Percentiles rank a stretch among this genome's conserved stretches.
Conservation (phyloP, 805 yeast genomes). For the Candida boleticola region DNA sequence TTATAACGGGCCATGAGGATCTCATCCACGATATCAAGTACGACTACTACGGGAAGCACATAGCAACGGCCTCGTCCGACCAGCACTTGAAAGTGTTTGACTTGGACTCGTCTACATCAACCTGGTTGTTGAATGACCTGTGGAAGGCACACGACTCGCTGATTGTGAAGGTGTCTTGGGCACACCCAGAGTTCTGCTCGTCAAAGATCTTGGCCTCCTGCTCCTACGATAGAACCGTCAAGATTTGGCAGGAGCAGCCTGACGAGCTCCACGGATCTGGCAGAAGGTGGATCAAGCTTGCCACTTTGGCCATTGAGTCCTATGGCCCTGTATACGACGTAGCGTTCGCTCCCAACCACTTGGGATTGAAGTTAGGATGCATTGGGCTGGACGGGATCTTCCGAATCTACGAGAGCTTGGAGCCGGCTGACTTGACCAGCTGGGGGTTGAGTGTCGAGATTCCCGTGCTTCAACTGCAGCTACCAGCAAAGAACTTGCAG, state of each 20-base stretch:
- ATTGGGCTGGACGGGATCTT: constrained; percentile 88
- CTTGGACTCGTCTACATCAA: constrained; percentile 58
- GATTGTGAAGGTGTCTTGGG: constrained; percentile 83
- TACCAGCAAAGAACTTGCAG: constrained; percentile 76
- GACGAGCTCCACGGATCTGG: constrained; percentile 78
- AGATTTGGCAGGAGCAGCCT: constrained; percentile 86
- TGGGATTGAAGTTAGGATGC: constrained; percentile 79
- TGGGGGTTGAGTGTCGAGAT: constrained; percentile 81
- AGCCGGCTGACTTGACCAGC: constrained; percentile 79
- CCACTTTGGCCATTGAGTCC: constrained; percentile 74
- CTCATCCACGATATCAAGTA: constrained; percentile 86
- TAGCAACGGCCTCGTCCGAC: constrained; percentile 95
- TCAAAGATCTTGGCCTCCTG: constrained; percentile 85
- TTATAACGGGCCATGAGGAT: constrained; percentile 90
- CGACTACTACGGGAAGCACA: constrained; percentile 87
- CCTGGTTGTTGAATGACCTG: constrained; percentile 82
- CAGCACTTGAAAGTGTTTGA: constrained; percentile 91
- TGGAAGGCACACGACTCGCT: constrained; percentile 96
- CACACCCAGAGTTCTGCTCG: constrained; percentile 78
- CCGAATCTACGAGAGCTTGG: constrained; percentile 82
- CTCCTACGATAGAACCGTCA: constrained; percentile 85
- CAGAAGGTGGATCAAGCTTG: constrained; percentile 73
- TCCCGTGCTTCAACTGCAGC: constrained; percentile 58
- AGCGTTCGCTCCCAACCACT: constrained; percentile 82
- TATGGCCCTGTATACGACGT: constrained; percentile 87